Evolutionary conservation across 352 stramenopile species (phyloP).

Genomic region (Phytophthora sansomeana): DNA sequence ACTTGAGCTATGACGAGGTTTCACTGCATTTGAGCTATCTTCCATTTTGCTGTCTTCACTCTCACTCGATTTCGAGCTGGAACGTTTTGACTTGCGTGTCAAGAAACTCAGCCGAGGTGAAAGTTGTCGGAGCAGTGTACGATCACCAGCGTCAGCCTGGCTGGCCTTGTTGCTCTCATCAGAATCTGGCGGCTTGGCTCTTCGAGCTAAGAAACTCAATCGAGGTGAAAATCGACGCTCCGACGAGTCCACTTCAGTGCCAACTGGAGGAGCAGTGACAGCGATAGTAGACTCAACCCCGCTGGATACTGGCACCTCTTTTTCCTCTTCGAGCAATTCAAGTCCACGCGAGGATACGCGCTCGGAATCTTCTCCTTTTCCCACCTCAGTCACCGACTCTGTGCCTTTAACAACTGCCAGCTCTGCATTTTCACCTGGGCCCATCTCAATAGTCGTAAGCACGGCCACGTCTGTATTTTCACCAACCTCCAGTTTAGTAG

Average conservation of each 20-base stretch:
- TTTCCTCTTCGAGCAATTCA: not conserved
- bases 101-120: conserved; percentile 34
- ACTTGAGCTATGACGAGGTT: not conserved
- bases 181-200: not conserved
- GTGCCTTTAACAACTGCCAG: not conserved
- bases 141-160: conserved; percentile 10
- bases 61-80: conserved; percentile 9
- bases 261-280: not conserved
- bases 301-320: not conserved
- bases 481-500: not conserved
- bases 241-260: not conserved
- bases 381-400: not conserved
- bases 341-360: not conserved
- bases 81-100: conserved; percentile 9
- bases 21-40: not conserved
- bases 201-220: conserved; percentile 9
- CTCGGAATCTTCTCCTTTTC: not conserved
- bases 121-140: conserved; percentile 10
- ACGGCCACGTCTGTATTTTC: not conserved
- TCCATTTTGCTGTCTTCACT: conserved; percentile 6
- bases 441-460: no score
- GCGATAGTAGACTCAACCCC: not conserved
- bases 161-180: not conserved
- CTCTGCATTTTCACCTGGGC: not conserved
- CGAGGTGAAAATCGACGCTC: conserved; percentile 1